Evolutionary conservation across 2,329 filamentous ascomycete genomes (phyloP).

Genomic region (Teratosphaeria epicoccoides): DNA sequence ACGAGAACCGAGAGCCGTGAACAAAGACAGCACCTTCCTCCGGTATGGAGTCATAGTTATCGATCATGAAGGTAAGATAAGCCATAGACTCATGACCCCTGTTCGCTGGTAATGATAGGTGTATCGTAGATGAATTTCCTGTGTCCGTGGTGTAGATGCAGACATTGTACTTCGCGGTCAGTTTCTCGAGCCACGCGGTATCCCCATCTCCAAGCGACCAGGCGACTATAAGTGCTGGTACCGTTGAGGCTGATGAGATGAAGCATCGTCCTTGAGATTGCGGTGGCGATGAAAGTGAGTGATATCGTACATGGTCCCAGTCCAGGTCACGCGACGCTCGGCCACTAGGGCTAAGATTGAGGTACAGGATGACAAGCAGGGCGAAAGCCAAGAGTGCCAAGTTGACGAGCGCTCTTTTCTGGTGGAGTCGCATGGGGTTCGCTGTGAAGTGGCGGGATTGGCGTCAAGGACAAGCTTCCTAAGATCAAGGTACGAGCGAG

Average conservation of each 20-base stretch:
- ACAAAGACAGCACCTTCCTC: constrained; percentile 45
- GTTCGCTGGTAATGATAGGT: constrained; percentile 37
- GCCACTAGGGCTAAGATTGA: not conserved
- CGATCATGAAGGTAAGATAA: constrained; percentile 50
- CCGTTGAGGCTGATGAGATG: constrained; percentile 27
- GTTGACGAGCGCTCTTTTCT: not conserved
- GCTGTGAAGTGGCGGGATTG: no score
- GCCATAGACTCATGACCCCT: constrained; percentile 53
- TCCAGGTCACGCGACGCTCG: constrained; percentile 21
- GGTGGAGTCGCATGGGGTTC: not conserved
- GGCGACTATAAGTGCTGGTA: constrained; percentile 38
- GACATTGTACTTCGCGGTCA: constrained; percentile 33
- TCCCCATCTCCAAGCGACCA: constrained; percentile 32
- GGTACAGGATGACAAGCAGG: not conserved
- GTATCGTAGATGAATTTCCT: constrained; percentile 15
- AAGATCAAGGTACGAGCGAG: not conserved
- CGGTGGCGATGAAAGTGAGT: constrained; percentile 22
- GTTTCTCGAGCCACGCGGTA: constrained; percentile 31
- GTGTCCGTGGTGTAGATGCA: constrained; percentile 37
- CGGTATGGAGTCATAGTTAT: constrained; percentile 48
- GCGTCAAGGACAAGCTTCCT: no score
- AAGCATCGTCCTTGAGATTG: constrained; percentile 34
- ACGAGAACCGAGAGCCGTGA: constrained; percentile 46
- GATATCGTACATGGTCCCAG: constrained; percentile 36
- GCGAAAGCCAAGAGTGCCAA: not conserved